phyloP scores from a whole-genome alignment of 768 basidiomycete genomes.

The Hericium alpestre region DNA sequence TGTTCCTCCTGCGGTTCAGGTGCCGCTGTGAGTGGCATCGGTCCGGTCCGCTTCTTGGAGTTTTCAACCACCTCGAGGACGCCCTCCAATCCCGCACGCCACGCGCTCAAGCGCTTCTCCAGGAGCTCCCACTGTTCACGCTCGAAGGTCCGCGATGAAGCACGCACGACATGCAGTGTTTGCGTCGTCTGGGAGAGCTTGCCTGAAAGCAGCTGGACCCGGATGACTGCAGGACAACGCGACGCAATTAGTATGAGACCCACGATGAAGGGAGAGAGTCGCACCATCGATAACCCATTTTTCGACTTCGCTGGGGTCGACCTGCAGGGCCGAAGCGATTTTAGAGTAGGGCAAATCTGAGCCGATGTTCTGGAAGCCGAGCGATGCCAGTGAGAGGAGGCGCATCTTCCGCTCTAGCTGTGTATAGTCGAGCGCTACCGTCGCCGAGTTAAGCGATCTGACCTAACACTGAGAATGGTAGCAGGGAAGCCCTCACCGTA shows the following conservation, averaged over 20 bases:
- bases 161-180: slow-evolving; percentile 60
- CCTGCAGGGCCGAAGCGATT: slow-evolving; percentile 58
- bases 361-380: slow-evolving; percentile 70
- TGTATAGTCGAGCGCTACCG: slow-evolving; percentile 41
- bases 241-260: background rate
- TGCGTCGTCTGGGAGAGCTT: slow-evolving; percentile 78
- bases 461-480: background rate
- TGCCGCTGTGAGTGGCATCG: background rate
- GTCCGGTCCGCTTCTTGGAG: slow-evolving; percentile 33
- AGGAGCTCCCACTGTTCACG: slow-evolving; percentile 71
- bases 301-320: slow-evolving; percentile 60
- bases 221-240: slow-evolving; percentile 48
- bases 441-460: background rate
- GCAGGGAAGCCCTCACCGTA: slow-evolving; percentile 31
- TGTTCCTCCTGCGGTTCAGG: background rate
- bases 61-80: slow-evolving; percentile 62
- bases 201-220: slow-evolving; percentile 65
- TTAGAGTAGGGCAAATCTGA: slow-evolving; percentile 60
- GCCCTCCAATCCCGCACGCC: slow-evolving; percentile 62
- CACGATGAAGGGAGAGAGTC: slow-evolving; percentile 10
- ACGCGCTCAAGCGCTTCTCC: slow-evolving; percentile 62
- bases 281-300: slow-evolving; percentile 82
- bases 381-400: slow-evolving; percentile 61
- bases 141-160: slow-evolving; percentile 68
- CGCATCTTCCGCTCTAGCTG: slow-evolving; percentile 73